A percentile compares a stretch with the other conserved stretches of the same genome.
phyloP scores from a whole-genome alignment of 441 rosid species.

The Gossypium davidsonii region DNA sequence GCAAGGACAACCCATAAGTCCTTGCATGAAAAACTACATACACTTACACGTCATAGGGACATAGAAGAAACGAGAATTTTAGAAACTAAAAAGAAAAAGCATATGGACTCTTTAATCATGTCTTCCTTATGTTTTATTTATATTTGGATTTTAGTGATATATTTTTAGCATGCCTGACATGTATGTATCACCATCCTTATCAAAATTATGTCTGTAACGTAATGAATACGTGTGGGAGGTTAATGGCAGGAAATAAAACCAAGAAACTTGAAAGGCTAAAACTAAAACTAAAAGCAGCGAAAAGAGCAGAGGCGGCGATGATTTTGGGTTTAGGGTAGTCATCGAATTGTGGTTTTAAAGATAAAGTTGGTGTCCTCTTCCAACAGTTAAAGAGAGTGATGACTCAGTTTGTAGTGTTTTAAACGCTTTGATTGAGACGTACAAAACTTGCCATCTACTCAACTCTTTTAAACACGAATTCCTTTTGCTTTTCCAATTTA shows the following conservation, averaged over 20 bases:
- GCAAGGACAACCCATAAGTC: slow-evolving; percentile 3
- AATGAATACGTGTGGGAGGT: too few species aligned
- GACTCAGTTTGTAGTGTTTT: slow-evolving; percentile 10
- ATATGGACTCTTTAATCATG: too few species aligned
- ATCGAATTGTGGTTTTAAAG: neutral
- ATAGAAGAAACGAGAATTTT: neutral
- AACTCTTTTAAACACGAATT: neutral
- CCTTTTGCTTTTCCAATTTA: neutral
- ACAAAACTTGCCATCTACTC: neutral
- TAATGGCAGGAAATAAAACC: neutral
- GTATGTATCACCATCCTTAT: neutral
- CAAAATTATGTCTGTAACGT: too few species aligned
- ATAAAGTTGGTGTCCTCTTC: neutral
- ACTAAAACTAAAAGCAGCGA: neutral
- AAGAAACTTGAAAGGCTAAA: neutral
- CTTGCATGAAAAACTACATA: slow-evolving; percentile 5
- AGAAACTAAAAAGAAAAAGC: neutral
- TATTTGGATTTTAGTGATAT: too few species aligned
- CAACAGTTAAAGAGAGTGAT: neutral
- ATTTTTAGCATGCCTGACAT: neutral
- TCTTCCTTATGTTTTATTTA: too few species aligned
- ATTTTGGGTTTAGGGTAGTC: neutral
- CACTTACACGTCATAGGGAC: neutral
- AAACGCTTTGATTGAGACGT: neutral
- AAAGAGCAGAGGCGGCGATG: neutral